Percentiles rank a stretch among this genome's conserved stretches.
Evolutionary conservation across 352 stramenopile genomes (phyloP).

Genomic region (Chrysophaeum taylorii): DNA sequence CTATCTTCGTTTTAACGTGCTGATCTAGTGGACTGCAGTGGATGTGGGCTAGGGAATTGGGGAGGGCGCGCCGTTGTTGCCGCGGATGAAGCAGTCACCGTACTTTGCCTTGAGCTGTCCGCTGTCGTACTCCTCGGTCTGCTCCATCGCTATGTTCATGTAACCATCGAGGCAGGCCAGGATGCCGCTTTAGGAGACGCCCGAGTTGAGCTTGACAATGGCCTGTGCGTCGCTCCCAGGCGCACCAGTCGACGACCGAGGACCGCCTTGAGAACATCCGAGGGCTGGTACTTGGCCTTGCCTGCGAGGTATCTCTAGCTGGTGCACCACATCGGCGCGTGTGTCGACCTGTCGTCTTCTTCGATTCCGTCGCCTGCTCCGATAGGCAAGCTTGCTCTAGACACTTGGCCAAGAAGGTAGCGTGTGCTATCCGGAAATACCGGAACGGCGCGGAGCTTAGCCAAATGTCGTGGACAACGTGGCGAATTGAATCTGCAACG

Average conservation of each 20-base stretch:
- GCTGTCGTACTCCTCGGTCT: conserved; percentile 99
- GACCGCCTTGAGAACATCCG: conserved; percentile 60
- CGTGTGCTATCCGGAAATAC: no score
- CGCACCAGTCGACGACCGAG: conserved; percentile 92
- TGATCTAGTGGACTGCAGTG: conserved; percentile 10
- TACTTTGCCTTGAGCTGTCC: conserved; percentile 97
- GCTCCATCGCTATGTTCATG: conserved; percentile 99
- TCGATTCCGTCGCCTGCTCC: no score
- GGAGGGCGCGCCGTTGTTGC: conserved; percentile 84
- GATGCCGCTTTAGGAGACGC: conserved; percentile 94
- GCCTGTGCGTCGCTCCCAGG: no score
- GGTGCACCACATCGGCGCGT: no score
- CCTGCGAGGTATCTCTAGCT: no score
- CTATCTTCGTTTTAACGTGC: neutral
- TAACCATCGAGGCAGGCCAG: conserved; percentile 98
- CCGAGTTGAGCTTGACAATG: conserved; percentile 96
- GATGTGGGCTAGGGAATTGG: neutral
- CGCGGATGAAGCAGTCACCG: conserved; percentile 99
- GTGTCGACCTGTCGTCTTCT: no score
- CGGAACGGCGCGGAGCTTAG: no score
- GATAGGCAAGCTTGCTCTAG: no score
- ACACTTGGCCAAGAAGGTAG: no score
- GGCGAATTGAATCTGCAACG: no score
- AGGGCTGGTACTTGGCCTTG: conserved; percentile 31
- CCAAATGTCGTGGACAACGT: no score